A percentile compares a stretch with the other conserved stretches of the same genome.
Evolutionary conservation across 2,329 filamentous ascomycete species (phyloP).

Genomic region (Alternaria arbusti): DNA sequence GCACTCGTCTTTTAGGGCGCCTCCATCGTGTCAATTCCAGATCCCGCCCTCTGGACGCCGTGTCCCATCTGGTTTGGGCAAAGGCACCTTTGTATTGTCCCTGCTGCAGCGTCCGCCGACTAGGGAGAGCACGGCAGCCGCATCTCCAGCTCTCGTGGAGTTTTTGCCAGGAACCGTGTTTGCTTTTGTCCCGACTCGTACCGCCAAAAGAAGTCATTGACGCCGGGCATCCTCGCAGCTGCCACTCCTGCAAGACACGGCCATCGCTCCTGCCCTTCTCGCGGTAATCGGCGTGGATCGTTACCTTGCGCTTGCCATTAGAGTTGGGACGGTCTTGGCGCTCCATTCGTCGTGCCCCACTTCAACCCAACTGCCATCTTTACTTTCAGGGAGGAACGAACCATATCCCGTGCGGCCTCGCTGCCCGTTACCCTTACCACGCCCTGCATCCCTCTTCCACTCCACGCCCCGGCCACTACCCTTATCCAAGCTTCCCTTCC

Average conservation of each 20-base stretch:
- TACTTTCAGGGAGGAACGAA: constrained; percentile 28
- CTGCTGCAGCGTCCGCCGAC: constrained; percentile 20
- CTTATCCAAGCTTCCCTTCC: constrained; percentile 3
- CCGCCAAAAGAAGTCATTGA: constrained; percentile 20
- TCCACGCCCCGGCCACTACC: constrained; percentile 26
- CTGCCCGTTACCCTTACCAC: constrained; percentile 17
- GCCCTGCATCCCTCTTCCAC: constrained; percentile 12
- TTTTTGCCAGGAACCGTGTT: constrained; percentile 23
- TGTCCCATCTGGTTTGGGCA: constrained; percentile 17
- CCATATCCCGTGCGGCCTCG: constrained; percentile 15
- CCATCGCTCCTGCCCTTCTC: not conserved
- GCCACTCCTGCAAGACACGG: constrained; percentile 3
- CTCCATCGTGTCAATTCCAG: constrained; percentile 25
- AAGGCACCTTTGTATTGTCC: constrained; percentile 23
- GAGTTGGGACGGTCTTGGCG: constrained; percentile 24
- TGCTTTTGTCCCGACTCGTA: constrained; percentile 36
- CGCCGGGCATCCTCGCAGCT: constrained; percentile 20
- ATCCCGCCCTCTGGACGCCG: constrained; percentile 32
- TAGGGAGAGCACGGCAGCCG: constrained; percentile 42
- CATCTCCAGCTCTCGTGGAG: constrained; percentile 36
- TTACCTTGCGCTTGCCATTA: constrained; percentile 26
- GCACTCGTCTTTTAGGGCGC: constrained; percentile 25
- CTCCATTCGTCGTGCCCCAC: constrained; percentile 31
- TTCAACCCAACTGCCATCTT: constrained; percentile 28
- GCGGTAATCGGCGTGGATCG: not conserved